Base-by-base conservation (phyloP, 805 yeast species). In the Ogataea parapolymorpha region DNA sequence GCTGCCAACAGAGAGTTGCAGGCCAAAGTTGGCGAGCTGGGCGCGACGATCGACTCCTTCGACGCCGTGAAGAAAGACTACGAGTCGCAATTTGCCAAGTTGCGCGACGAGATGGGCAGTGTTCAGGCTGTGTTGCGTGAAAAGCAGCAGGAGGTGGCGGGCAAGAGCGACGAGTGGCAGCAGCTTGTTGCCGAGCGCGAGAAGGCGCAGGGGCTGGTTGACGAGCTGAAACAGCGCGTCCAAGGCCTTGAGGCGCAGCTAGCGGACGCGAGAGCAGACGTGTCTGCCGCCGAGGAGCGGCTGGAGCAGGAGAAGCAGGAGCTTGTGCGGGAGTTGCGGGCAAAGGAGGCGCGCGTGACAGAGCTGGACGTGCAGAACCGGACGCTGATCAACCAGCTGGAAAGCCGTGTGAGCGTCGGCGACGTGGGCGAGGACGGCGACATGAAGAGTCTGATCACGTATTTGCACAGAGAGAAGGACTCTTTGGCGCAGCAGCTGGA, bases 381-480 rank as follows among this genome's bases (percentile, higher is more conserved):
- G 35, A 67, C 85, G 5, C 65, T 87, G 13, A 72, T 82, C 44
- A 80, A 79, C 48, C 93, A 86, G 59, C 61, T 88, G 20, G 91
- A 62, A 34, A 58, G 51, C 16, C 43, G 56, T 1, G 51, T 57
- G 14, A 31, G 40, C 4, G 35, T 48, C 5, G 39, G 39, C 25
- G 45, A 45, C 2, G 29, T 41, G 39, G 53, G 48, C 41, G 50
- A 39, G 12, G 60, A 54, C 29, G 53, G 54, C 34, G 72, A 68
- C 37, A 54, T 72, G 48, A 68, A 71, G 29, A 80, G 81, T 47
- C 71, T 87, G 20, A 64, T 88, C 26, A 57, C 71, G 2, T 80
- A 74, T 52, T 65, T 88, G 42, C 80, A 90, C 33, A 78, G 82
- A 46, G 95, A 86, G 50, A 84, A 82, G 53, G 95, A 88, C 47